Base-by-base conservation (phyloP, 2,329 filamentous ascomycete genomes). In the Colletotrichum spaethianum region DNA sequence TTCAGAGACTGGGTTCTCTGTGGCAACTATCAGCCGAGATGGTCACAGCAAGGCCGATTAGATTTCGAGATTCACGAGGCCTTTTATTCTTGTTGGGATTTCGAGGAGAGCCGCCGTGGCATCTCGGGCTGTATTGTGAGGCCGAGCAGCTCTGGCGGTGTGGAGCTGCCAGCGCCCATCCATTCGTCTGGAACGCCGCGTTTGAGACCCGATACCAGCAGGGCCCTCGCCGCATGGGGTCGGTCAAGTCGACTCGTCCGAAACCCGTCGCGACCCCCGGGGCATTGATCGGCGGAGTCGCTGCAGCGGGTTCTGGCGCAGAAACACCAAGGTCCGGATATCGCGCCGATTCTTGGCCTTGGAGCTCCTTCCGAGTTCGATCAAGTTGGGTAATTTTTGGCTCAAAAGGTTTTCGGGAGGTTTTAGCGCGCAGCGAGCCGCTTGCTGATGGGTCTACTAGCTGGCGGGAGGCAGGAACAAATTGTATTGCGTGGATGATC, bases 101-200 rank as follows among this genome's bases (percentile, higher is more conserved):
- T 48, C n/a, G 28, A 48, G 31, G 28, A 40, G 11, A 46, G 18
- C 9, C 3, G 67, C n/a, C 28, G n/a, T 33, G 23, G 66, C 57
- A 63, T 69, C 52, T 57, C 66, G 66, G 59, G 52, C 66, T 33
- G 40, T n/a, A 20, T 63, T 50, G 18, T 31, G 59, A 63, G 50
- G 38, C 66, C 59, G 66, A 69, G 40, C 55, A 46, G 33, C 33
- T n/a, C 20, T 23, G 9, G 44, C n/a, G 44, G 23, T 48, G 66
- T 68, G 66, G 66, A 63, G 65, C 14, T 56, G 28, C 14, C 11
- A 46, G n/a, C 65, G 40, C 66, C 56, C 33, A 50, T 33, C 59
- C 20, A 28, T 48, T 63, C 48, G 48, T 55, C 26, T 52, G 12
- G 33, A 12, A 40, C 16, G 33, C 4, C 64, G 31, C 31, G 38